phyloP scores from a whole-genome alignment of 495 filamentous ascomycete genomes.

The Hypoxylon lienhwacheense region DNA sequence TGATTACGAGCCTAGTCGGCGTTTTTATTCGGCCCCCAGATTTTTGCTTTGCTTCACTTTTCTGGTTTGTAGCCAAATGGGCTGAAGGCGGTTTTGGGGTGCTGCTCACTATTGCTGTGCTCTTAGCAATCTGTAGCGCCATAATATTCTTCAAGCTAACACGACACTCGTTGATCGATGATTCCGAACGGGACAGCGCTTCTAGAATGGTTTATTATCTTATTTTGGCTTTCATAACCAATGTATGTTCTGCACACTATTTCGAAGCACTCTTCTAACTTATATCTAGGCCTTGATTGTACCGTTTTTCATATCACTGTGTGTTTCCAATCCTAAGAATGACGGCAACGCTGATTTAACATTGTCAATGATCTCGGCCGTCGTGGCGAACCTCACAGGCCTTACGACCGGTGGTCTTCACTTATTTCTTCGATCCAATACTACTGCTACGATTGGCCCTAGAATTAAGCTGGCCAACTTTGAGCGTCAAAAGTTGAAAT shows the following conservation, averaged over 20 bases:
- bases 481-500: conserved; percentile 42
- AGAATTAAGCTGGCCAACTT: conserved; percentile 46
- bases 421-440: conserved; percentile 52
- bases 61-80: conserved; percentile 54
- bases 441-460: conserved; percentile 44
- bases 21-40: conserved; percentile 44
- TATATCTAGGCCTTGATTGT: conserved; percentile 43
- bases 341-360: conserved; percentile 32
- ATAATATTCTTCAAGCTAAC: conserved; percentile 45
- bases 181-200: conserved; percentile 45
- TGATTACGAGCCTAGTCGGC: conserved; percentile 48
- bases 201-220: conserved; percentile 54
- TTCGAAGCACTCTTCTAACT: conserved; percentile 19
- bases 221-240: conserved; percentile 45
- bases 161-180: conserved; percentile 46
- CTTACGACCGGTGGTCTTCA: conserved; percentile 53
- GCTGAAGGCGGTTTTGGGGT: conserved; percentile 45
- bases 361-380: conserved; percentile 50
- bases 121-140: conserved; percentile 38
- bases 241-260: conserved; percentile 35
- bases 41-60: conserved; percentile 52
- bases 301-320: conserved; percentile 48
- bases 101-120: conserved; percentile 38
- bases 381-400: conserved; percentile 53
- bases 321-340: conserved; percentile 36